phyloP scores from a whole-genome alignment of 2,329 filamentous ascomycete genomes.

The Cordyceps tenuipes region DNA sequence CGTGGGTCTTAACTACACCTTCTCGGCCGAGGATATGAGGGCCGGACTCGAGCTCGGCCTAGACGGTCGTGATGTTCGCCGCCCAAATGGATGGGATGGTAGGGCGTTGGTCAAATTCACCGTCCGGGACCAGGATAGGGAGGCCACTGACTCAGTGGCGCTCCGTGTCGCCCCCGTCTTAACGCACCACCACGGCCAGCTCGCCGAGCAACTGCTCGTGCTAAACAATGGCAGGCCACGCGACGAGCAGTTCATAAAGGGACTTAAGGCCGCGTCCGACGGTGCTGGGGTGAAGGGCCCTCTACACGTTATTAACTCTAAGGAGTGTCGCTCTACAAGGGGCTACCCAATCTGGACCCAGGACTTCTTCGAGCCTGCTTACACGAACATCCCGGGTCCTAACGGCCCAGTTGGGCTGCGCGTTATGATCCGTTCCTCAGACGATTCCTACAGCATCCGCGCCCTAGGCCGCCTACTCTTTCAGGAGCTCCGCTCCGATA shows the following conservation, averaged over 20 bases:
- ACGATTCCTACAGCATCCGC: no score
- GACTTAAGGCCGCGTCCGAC: background rate
- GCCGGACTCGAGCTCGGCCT: conserved; percentile 25
- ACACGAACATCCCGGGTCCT: conserved; percentile 1
- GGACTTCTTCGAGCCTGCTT: conserved; percentile 9
- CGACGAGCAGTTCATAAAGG: background rate
- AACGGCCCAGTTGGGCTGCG: conserved; percentile 1
- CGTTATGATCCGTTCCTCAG: conserved; percentile 5
- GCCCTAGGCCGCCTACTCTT: background rate
- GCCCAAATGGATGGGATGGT: conserved; percentile 20
- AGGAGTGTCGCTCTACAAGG: background rate
- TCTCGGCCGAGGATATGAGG: conserved; percentile 21
- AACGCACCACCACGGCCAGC: conserved; percentile 28
- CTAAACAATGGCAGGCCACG: no score
- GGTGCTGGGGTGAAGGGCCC: background rate
- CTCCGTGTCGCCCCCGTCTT: conserved; percentile 28
- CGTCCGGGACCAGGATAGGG: conserved; percentile 18
- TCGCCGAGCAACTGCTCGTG: conserved; percentile 19
- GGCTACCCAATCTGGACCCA: no score
- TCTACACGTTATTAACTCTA: no score
- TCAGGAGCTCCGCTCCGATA: background rate
- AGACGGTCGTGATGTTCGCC: conserved; percentile 24
- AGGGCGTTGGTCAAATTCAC: conserved; percentile 21
- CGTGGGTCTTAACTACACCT: conserved; percentile 18
- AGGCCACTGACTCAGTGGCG: conserved; percentile 20